Evolutionary conservation across 169 alveolate genomes (phyloP).

Genomic region (Cryptosporidium viatorum): DNA sequence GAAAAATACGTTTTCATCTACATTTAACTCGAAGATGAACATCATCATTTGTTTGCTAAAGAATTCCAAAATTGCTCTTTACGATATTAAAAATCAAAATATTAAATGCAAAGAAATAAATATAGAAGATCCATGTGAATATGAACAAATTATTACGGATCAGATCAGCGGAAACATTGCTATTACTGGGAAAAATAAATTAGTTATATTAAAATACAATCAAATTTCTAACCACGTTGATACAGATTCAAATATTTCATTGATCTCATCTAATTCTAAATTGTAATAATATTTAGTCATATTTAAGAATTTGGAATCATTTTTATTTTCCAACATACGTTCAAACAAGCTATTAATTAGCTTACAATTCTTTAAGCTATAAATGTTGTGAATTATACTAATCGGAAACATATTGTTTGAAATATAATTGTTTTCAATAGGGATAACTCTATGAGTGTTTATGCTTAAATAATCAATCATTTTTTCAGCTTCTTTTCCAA

Average conservation of each 20-base stretch:
- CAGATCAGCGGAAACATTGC: neutral
- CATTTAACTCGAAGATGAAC: neutral
- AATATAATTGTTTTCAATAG: no score
- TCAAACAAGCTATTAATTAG: neutral
- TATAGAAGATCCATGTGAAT: neutral
- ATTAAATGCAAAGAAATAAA: neutral
- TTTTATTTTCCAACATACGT: neutral
- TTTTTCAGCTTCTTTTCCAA: neutral
- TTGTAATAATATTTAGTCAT: neutral
- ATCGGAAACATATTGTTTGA: neutral
- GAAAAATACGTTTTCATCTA: neutral
- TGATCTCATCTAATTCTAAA: conserved; percentile 35
- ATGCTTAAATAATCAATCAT: neutral
- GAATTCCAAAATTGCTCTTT: neutral
- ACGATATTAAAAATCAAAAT: neutral
- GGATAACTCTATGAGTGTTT: neutral
- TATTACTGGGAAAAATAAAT: neutral
- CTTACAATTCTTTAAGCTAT: neutral
- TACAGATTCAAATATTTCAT: neutral
- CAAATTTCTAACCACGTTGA: neutral
- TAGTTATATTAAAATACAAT: neutral
- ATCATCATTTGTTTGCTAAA: neutral
- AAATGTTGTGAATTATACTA: conserved; percentile 19
- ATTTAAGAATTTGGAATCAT: neutral
- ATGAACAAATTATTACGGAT: neutral